Evolutionary conservation across 2,329 filamentous ascomycete genomes (phyloP).

Genomic region (Aspergillus sp.): DNA sequence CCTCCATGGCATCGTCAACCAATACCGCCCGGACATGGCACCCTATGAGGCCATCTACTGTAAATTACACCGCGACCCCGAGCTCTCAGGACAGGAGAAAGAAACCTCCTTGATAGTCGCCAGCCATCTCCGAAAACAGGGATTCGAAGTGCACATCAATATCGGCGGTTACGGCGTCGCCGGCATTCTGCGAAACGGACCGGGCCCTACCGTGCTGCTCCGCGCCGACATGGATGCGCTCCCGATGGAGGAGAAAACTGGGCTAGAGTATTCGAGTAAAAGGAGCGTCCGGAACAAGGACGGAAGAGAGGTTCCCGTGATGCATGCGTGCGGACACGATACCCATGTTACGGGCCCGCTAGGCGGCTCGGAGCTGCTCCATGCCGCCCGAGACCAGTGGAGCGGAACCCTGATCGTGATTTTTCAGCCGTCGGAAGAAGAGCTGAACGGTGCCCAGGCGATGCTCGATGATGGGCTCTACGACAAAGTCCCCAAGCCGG

Average conservation of each 20-base stretch:
- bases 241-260: constrained; percentile 58
- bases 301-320: constrained; percentile 55
- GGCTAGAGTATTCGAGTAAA: constrained; percentile 56
- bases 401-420: constrained; percentile 58
- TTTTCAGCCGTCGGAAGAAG: constrained; percentile 67
- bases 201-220: constrained; percentile 56
- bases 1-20: constrained; percentile 27
- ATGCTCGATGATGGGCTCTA: constrained; percentile 62
- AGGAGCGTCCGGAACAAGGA: constrained; percentile 45
- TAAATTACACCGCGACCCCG: constrained; percentile 56
- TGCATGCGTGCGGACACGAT: constrained; percentile 71
- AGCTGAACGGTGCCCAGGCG: constrained; percentile 56
- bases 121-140: constrained; percentile 38
- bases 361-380: constrained; percentile 54
- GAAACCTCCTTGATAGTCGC: constrained; percentile 51
- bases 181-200: constrained; percentile 57
- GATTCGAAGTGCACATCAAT: constrained; percentile 47
- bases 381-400: constrained; percentile 49
- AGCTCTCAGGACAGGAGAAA: constrained; percentile 57
- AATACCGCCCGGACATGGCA: constrained; percentile 43
- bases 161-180: constrained; percentile 63
- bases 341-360: constrained; percentile 63
- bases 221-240: constrained; percentile 65
- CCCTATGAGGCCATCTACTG: constrained; percentile 57
- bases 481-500: constrained; percentile 54